Conservation (phyloP, 1,284 basidiomycete genomes). For the Ustilago nuda region DNA sequence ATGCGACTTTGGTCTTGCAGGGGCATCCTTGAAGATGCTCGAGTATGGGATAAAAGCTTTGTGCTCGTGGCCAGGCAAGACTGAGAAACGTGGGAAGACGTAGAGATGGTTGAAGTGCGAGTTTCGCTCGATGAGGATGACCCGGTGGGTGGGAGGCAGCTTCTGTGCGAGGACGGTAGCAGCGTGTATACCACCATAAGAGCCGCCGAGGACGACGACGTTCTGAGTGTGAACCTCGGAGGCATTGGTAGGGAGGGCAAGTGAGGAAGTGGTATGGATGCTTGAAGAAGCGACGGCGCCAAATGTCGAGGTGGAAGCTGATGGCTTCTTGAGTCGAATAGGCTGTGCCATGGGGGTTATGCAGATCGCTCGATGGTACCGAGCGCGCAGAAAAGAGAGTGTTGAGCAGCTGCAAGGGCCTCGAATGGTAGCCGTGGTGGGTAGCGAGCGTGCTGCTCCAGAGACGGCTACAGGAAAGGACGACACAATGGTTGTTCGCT, state of each 20-base stretch:
- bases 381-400: neutral
- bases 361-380: neutral
- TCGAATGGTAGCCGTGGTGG: neutral
- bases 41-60: constrained; percentile 76
- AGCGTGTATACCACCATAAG: constrained; percentile 68
- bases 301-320: neutral
- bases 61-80: constrained; percentile 78
- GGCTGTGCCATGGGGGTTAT: constrained; percentile 29
- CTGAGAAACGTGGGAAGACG: constrained; percentile 76
- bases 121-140: constrained; percentile 72
- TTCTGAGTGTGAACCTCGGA: constrained; percentile 59
- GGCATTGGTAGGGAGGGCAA: constrained; percentile 14
- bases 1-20: constrained; percentile 28
- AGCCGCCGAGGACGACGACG: constrained; percentile 69
- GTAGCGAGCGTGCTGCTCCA: constrained; percentile 25
- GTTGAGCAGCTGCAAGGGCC: neutral
- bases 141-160: constrained; percentile 70
- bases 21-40: constrained; percentile 79
- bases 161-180: constrained; percentile 70
- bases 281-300: constrained; percentile 15
- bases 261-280: constrained; percentile 11
- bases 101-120: constrained; percentile 72
- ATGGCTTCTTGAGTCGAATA: constrained; percentile 27
- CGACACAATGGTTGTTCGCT: constrained; percentile 9
- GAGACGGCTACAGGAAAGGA: neutral